These are phyloP conservation scores for Waltergamsia citrina DNA, from an alignment of 2,329 filamentous ascomycete species.

Conservation along the genomic window DNA sequence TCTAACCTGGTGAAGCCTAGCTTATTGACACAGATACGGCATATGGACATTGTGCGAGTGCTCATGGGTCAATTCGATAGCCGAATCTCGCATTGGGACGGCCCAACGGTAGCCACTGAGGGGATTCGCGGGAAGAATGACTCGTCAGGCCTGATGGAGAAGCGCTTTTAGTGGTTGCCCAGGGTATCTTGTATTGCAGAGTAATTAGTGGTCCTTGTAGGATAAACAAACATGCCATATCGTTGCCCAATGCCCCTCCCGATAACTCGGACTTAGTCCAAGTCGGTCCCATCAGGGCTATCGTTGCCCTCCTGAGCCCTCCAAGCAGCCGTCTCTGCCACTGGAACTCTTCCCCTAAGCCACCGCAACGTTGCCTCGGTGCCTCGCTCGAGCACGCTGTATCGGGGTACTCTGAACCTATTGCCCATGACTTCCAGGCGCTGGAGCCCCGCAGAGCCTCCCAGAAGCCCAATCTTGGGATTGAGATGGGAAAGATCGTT, in stretches of 20 bases:
- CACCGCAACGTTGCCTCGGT: slow-evolving; percentile 78
- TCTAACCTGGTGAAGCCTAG: too few relatives aligned
- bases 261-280: slow-evolving; percentile 1
- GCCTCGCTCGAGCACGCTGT: slow-evolving; percentile 74
- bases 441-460: slow-evolving; percentile 44
- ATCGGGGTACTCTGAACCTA: slow-evolving; percentile 77
- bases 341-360: slow-evolving; percentile 67
- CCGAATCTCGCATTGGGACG: too few relatives aligned
- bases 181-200: too few relatives aligned
- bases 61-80: too few relatives aligned
- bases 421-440: slow-evolving; percentile 75
- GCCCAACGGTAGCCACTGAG: too few relatives aligned
- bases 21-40: too few relatives aligned
- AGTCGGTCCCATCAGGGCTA: not conserved
- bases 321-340: slow-evolving; percentile 49
- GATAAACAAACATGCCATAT: not conserved
- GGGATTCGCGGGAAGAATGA: too few relatives aligned
- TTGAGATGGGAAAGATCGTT: slow-evolving; percentile 81
- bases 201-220: too few relatives aligned
- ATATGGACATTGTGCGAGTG: too few relatives aligned
- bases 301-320: slow-evolving; percentile 31
- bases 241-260: not conserved
- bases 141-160: too few relatives aligned
- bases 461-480: slow-evolving; percentile 69
- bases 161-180: too few relatives aligned